Percentiles rank a stretch among this genome's conserved stretches.
Conservation (phyloP, 208 protist species). For the Leishmania aethiopica region DNA sequence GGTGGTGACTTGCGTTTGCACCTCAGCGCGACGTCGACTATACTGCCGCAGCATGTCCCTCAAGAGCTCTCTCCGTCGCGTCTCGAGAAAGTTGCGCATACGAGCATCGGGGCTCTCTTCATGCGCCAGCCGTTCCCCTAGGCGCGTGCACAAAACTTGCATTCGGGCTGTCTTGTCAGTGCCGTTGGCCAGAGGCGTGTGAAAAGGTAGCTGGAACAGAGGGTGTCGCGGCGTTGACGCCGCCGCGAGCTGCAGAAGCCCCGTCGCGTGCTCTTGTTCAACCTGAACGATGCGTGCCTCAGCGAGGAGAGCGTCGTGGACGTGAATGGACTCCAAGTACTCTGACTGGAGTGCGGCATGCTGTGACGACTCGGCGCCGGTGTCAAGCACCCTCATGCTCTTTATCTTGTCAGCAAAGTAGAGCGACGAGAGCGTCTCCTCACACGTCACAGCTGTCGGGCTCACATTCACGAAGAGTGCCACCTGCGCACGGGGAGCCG, state of each 20-base stretch:
- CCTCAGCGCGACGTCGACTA: not conserved
- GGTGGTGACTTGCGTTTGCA: not conserved
- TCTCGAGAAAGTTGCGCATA: not conserved
- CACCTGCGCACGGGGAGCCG: slow-evolving; percentile 52
- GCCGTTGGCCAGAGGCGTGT: not conserved
- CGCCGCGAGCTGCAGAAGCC: not conserved
- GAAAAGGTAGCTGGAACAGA: not conserved
- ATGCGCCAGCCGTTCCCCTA: not conserved
- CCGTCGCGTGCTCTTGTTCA: slow-evolving; percentile 26
- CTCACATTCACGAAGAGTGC: slow-evolving; percentile 74
- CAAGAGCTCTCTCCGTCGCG: not conserved
- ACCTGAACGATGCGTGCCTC: slow-evolving; percentile 53
- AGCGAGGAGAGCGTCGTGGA: slow-evolving; percentile 49
- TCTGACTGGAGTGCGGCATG: slow-evolving; percentile 25
- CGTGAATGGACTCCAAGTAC: slow-evolving; percentile 41
- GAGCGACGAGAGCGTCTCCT: slow-evolving; percentile 83
- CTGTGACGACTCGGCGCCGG: slow-evolving; percentile 1
- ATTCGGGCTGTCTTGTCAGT: not conserved
- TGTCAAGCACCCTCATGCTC: slow-evolving; percentile 33
- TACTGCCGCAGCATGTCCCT: not conserved
- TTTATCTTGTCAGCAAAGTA: slow-evolving; percentile 89
- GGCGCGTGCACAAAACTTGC: not conserved
- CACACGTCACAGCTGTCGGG: slow-evolving; percentile 58
- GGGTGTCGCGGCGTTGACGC: too few relatives aligned
- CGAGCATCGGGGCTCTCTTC: not conserved